phyloP scores from a whole-genome alignment of 129 eudicot species.

The Artemisia argyi region DNA sequence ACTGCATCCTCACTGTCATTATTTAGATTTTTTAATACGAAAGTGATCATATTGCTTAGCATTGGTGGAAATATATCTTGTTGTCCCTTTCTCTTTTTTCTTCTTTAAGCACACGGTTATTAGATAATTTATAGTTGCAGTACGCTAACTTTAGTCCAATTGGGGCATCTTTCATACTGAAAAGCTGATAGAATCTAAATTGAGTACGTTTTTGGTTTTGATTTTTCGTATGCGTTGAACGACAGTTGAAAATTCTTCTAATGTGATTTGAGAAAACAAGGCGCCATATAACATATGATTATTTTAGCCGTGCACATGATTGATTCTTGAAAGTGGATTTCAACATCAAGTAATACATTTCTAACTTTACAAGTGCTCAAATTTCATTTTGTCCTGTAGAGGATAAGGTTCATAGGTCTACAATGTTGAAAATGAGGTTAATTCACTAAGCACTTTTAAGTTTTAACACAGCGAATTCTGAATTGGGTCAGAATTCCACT shows the following conservation, averaged over 20 bases:
- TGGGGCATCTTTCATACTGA: slow-evolving; percentile 29
- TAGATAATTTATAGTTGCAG: slow-evolving; percentile 18
- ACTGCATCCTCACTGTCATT: slow-evolving; percentile 9
- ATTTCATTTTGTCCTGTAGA: slow-evolving; percentile 8
- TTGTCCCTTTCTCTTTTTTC: slow-evolving; percentile 32
- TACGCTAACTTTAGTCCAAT: slow-evolving; percentile 19
- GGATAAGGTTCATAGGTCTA: slow-evolving; percentile 36
- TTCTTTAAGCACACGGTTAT: slow-evolving; percentile 25
- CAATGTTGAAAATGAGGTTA: slow-evolving; percentile 28
- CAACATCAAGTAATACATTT: slow-evolving; percentile 44
- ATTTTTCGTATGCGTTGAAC: slow-evolving; percentile 24
- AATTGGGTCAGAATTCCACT: slow-evolving; percentile 23
- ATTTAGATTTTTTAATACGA: background rate
- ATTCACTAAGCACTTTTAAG: slow-evolving; percentile 21
- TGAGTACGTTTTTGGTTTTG: slow-evolving; percentile 4
- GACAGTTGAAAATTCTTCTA: background rate
- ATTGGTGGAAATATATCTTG: slow-evolving; percentile 28
- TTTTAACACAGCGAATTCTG: too few relatives aligned
- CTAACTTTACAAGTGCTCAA: slow-evolving; percentile 12
- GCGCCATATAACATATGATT: slow-evolving; percentile 19
- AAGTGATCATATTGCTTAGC: background rate
- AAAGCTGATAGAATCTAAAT: slow-evolving; percentile 19
- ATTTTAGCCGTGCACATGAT: background rate
- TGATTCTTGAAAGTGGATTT: slow-evolving; percentile 36
- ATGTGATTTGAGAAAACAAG: background rate